Evolutionary conservation across 2,329 filamentous ascomycete genomes (phyloP).

Genomic region (Akanthomyces uredinophilus): DNA sequence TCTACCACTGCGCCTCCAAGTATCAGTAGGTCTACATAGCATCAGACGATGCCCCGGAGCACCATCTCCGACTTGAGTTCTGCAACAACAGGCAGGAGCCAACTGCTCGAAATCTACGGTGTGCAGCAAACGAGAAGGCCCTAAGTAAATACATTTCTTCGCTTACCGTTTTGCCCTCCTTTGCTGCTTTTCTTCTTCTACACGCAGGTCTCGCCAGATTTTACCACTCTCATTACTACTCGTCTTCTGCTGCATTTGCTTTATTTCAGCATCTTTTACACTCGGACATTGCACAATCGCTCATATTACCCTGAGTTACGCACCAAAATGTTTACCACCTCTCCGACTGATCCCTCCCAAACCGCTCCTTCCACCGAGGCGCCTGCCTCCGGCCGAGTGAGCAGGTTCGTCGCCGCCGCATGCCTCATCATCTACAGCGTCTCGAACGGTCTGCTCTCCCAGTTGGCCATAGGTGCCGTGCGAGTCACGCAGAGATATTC

Average conservation of each 20-base stretch:
- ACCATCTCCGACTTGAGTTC: no score
- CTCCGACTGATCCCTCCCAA: background rate
- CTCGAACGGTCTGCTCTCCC: constrained; percentile 20
- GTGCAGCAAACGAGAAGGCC: background rate
- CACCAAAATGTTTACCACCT: background rate
- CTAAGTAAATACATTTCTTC: background rate
- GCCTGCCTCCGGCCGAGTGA: constrained; percentile 10
- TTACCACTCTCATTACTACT: background rate
- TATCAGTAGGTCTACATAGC: no score
- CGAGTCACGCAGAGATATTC: background rate
- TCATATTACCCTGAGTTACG: background rate
- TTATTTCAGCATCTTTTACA: background rate
- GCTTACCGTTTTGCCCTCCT: background rate
- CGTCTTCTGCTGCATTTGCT: background rate
- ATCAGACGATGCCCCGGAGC: no score
- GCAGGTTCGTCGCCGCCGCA: constrained; percentile 15
- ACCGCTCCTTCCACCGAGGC: no score
- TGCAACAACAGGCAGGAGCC: background rate
- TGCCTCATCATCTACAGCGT: constrained; percentile 21
- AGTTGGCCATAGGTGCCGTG: constrained; percentile 10
- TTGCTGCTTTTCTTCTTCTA: background rate
- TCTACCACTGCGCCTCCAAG: no score
- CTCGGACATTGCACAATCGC: no score
- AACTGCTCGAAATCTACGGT: background rate
- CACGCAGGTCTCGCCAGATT: constrained; percentile 1